A percentile compares a stretch with the other conserved stretches of the same genome.
Evolutionary conservation across 169 alveolate genomes (phyloP).

Genomic region (Eimeria maxima): DNA sequence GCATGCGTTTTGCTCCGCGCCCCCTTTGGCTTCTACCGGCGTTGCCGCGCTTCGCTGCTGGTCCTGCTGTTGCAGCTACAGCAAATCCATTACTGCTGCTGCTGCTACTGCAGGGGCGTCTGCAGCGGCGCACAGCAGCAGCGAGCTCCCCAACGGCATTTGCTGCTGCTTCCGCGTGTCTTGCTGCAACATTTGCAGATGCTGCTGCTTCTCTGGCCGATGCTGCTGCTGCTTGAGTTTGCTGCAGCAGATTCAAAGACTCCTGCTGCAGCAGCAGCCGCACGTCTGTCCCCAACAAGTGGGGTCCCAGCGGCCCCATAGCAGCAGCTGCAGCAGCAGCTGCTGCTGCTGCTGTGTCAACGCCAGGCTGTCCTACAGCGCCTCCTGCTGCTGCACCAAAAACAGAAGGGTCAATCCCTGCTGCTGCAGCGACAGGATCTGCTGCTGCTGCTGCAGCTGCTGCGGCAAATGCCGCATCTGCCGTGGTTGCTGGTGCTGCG

Average conservation of each 20-base stretch:
- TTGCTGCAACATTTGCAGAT: constrained; percentile 10
- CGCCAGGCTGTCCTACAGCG: background rate
- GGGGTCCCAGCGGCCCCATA: background rate
- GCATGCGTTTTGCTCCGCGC: constrained; percentile 6
- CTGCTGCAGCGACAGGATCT: constrained; percentile 7
- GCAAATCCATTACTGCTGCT: too few relatives aligned
- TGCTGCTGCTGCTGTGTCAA: constrained; percentile 18
- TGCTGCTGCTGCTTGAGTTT: constrained; percentile 38
- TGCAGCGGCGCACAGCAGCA: too few relatives aligned
- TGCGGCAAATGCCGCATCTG: background rate
- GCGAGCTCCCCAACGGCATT: constrained; percentile 29
- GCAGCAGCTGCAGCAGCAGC: constrained; percentile 13
- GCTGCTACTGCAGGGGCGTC: too few relatives aligned
- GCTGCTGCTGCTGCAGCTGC: background rate
- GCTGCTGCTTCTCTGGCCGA: background rate
- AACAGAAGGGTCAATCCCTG: background rate
- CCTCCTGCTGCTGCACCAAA: constrained; percentile 22
- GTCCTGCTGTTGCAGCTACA: background rate
- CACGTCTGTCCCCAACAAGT: constrained; percentile 1
- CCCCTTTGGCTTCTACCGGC: background rate
- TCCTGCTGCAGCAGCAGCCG: constrained; percentile 48
- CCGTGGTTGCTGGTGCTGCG: too few relatives aligned
- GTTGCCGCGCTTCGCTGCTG: background rate
- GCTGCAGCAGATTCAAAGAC: constrained; percentile 32
- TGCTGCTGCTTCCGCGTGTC: constrained; percentile 26